These are phyloP conservation scores for Mucor ambiguus DNA, from an alignment of 371 early-diverging fungal genomes.

Conservation along the genomic window DNA sequence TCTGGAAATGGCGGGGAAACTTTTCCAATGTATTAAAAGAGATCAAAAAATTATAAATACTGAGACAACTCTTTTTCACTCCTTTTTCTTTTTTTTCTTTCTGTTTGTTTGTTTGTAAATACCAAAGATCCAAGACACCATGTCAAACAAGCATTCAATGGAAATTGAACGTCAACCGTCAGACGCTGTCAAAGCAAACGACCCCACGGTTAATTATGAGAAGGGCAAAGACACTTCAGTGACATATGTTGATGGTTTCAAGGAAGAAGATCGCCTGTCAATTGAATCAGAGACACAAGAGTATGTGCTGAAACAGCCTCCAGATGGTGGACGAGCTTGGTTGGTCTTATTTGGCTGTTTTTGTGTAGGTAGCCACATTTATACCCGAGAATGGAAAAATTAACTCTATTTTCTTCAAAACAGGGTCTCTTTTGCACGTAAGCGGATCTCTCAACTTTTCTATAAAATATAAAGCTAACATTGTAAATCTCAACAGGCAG, in stretches of 20 bases:
- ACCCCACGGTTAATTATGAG: neutral
- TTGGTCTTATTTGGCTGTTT: conserved; percentile 32
- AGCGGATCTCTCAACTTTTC: conserved; percentile 4
- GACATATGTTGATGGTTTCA: conserved; percentile 6
- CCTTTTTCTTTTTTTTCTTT: neutral
- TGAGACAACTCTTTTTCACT: neutral
- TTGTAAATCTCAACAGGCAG: conserved; percentile 26
- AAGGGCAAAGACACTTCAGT: conserved; percentile 1
- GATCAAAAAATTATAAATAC: conserved; percentile 1
- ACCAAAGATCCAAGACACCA: neutral
- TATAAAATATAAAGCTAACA: neutral
- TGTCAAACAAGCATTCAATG: conserved; percentile 2
- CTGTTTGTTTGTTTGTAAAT: neutral
- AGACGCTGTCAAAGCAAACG: neutral
- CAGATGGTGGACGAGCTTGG: conserved; percentile 38
- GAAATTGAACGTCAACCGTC: neutral
- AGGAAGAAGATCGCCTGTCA: conserved; percentile 11
- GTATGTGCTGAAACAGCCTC: conserved; percentile 15
- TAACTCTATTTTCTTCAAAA: neutral
- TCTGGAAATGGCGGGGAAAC: neutral
- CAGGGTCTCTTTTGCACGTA: conserved; percentile 47
- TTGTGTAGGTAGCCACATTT: conserved; percentile 27
- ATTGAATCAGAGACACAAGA: neutral
- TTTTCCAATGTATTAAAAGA: neutral
- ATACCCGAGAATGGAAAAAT: neutral